These are phyloP conservation scores for Periconia digitata DNA, from an alignment of 2,329 filamentous ascomycete species.

Conservation along the genomic window DNA sequence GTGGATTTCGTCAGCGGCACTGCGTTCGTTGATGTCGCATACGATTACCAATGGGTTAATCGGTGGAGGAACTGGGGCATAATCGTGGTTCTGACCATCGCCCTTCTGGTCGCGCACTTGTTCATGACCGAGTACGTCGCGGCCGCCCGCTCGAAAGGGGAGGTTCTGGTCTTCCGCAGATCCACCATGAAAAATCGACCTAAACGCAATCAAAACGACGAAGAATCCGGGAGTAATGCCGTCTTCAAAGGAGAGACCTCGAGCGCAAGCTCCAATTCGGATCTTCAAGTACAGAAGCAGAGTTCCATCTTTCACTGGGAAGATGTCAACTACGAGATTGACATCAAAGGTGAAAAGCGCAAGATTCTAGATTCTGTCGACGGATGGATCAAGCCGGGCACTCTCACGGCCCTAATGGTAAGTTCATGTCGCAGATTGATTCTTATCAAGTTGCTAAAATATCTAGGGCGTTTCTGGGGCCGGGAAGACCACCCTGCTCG, in stretches of 20 bases:
- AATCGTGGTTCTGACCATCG: slow-evolving; percentile 48
- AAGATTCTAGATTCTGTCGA: slow-evolving; percentile 83
- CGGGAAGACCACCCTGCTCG: slow-evolving; percentile 90
- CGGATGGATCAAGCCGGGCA: slow-evolving; percentile 92
- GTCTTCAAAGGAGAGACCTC: slow-evolving; percentile 29
- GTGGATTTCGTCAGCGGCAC: slow-evolving; percentile 41
- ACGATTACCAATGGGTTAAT: slow-evolving; percentile 38
- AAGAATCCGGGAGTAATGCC: slow-evolving; percentile 39
- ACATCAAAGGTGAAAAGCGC: slow-evolving; percentile 75
- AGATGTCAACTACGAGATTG: slow-evolving; percentile 75
- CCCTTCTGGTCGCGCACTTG: slow-evolving; percentile 46
- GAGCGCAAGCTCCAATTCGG: slow-evolving; percentile 26
- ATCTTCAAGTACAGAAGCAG: slow-evolving; percentile 49
- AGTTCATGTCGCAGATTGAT: slow-evolving; percentile 46
- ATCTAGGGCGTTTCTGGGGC: slow-evolving; percentile 77
- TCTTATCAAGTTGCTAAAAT: slow-evolving; percentile 45
- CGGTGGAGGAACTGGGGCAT: slow-evolving; percentile 54
- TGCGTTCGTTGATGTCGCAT: slow-evolving; percentile 37
- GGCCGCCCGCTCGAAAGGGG: slow-evolving; percentile 54
- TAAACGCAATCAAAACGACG: slow-evolving; percentile 32
- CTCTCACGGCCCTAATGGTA: slow-evolving; percentile 73
- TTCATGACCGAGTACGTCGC: slow-evolving; percentile 49
- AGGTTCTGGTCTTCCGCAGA: slow-evolving; percentile 53
- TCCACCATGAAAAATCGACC: slow-evolving; percentile 17
- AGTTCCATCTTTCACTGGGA: slow-evolving; percentile 85